Conservation (phyloP, 208 protist species). For the Herpetomonas tarakana region DNA sequence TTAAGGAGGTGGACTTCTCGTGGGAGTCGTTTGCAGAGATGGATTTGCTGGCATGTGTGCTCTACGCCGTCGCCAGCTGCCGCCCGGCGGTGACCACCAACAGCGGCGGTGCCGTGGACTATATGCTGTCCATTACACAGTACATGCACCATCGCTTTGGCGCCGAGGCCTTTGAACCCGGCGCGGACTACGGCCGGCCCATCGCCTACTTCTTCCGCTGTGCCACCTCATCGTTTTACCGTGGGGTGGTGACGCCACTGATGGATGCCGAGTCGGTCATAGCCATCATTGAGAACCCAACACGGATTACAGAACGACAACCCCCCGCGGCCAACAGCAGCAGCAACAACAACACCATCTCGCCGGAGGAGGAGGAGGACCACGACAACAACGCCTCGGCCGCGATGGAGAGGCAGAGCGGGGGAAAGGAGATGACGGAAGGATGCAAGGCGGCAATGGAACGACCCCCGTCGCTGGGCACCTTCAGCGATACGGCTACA, state of each 20-base stretch:
- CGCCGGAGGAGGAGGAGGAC: not conserved
- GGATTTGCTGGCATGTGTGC: conserved; percentile 77
- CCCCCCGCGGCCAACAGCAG: not conserved
- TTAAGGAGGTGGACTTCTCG: conserved; percentile 43
- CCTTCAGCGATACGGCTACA: not conserved
- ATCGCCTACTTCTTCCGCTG: conserved; percentile 32
- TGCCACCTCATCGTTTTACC: not conserved
- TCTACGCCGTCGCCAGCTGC: conserved; percentile 46
- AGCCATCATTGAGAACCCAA: conserved; percentile 8
- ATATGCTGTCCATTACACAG: conserved; percentile 29
- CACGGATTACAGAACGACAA: conserved; percentile 11
- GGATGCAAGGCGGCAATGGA: too few relatives aligned
- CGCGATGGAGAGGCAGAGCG: too few relatives aligned
- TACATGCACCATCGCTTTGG: conserved; percentile 71
- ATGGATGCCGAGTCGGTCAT: not conserved
- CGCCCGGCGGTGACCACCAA: conserved; percentile 15
- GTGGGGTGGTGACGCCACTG: not conserved
- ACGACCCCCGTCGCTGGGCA: not conserved
- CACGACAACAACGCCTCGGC: conserved; percentile 1
- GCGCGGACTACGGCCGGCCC: conserved; percentile 43
- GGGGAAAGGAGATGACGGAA: too few relatives aligned
- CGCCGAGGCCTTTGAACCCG: conserved; percentile 25
- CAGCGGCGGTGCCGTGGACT: conserved; percentile 19
- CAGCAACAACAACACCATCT: conserved; percentile 16
- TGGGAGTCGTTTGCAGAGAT: conserved; percentile 80